phyloP scores from a whole-genome alignment of 2,329 filamentous ascomycete genomes.

The Clonostachys sp. region DNA sequence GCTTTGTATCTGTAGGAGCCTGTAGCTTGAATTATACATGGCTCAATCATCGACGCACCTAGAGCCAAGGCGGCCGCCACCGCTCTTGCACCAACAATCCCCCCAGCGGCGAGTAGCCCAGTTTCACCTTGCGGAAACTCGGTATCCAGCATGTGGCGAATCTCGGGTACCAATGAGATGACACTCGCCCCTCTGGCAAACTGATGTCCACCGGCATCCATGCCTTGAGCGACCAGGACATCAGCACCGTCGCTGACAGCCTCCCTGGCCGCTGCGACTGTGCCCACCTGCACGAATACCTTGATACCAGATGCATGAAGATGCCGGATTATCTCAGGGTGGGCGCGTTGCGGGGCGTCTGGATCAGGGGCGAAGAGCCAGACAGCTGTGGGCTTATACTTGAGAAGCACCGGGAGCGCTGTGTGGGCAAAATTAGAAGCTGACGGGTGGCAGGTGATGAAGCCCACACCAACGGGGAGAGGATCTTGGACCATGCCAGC shows the following conservation, averaged over 20 bases:
- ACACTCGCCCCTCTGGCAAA: slow-evolving; percentile 48
- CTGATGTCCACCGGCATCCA: slow-evolving; percentile 62
- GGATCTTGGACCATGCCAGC: slow-evolving; percentile 28
- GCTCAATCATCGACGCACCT: slow-evolving; percentile 26
- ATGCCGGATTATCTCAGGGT: slow-evolving; percentile 28
- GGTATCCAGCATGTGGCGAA: slow-evolving; percentile 36
- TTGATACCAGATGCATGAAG: slow-evolving; percentile 24
- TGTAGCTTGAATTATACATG: neutral
- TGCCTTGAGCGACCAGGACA: slow-evolving; percentile 57
- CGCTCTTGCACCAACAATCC: slow-evolving; percentile 51
- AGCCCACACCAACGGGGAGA: slow-evolving; percentile 50
- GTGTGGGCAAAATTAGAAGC: slow-evolving; percentile 28
- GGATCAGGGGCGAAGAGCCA: slow-evolving; percentile 63
- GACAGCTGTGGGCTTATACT: slow-evolving; percentile 51
- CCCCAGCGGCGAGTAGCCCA: slow-evolving; percentile 52
- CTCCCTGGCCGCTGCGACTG: slow-evolving; percentile 47
- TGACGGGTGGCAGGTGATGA: slow-evolving; percentile 50
- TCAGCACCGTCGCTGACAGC: slow-evolving; percentile 45
- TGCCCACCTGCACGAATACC: slow-evolving; percentile 60
- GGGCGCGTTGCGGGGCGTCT: slow-evolving; percentile 26
- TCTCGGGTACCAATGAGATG: slow-evolving; percentile 53
- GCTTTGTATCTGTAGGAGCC: slow-evolving; percentile 2
- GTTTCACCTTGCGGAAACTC: slow-evolving; percentile 26
- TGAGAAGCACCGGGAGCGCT: slow-evolving; percentile 43
- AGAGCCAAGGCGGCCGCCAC: slow-evolving; percentile 50